phyloP scores from a whole-genome alignment of 2,329 filamentous ascomycete species.

The Colletotrichum sidae region DNA sequence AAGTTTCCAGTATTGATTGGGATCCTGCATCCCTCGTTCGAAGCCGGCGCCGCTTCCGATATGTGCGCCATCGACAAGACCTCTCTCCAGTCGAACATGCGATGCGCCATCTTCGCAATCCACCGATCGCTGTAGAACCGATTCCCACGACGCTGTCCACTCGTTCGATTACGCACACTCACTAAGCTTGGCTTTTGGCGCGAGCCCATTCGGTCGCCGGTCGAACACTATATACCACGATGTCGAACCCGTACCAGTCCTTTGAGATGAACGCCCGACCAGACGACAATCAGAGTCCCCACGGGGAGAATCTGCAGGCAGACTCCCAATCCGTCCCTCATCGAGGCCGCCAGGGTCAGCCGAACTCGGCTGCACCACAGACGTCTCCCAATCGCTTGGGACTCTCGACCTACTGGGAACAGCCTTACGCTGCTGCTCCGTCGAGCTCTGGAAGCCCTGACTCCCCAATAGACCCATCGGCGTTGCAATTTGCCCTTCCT shows the following conservation, averaged over 20 bases:
- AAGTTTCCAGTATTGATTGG: not conserved
- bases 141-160: not conserved
- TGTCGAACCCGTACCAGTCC: conserved; percentile 15
- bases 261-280: conserved; percentile 33
- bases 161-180: too few species aligned
- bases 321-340: conserved; percentile 28
- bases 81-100: conserved; percentile 22
- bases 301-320: conserved; percentile 38
- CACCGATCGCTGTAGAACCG: conserved; percentile 18
- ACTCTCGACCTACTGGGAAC: conserved; percentile 66
- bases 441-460: conserved; percentile 51
- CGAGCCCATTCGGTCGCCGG: too few species aligned
- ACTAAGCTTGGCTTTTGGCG: too few species aligned
- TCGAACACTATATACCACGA: not conserved
- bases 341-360: conserved; percentile 23
- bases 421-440: conserved; percentile 54
- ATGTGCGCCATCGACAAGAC: conserved; percentile 14
- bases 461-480: conserved; percentile 66
- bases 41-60: not conserved
- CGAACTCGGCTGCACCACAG: conserved; percentile 10
- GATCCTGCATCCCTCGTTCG: not conserved
- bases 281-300: conserved; percentile 13
- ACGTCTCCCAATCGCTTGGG: conserved; percentile 51
- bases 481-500: conserved; percentile 66
- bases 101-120: not conserved